Evolutionary conservation across 1,139 yeast species (phyloP).

Genomic region (Protomyces arabidopsidicola): DNA sequence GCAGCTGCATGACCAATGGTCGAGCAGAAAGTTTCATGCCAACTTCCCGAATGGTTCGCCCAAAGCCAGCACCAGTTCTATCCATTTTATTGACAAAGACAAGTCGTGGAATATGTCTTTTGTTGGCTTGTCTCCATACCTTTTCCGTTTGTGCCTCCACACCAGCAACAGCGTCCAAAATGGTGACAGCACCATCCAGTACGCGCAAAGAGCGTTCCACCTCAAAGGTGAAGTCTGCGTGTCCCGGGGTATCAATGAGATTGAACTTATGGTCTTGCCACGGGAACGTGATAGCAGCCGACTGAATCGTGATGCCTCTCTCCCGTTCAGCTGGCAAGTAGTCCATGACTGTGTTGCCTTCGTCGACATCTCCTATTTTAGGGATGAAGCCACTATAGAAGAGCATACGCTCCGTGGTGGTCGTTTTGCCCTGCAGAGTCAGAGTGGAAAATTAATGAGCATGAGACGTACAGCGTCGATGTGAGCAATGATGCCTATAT

Average conservation of each 20-base stretch:
- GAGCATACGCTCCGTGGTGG: conserved; percentile 87
- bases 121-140: conserved; percentile 83
- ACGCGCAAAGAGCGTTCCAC: conserved; percentile 85
- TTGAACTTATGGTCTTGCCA: conserved; percentile 78
- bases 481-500: conserved; percentile 77
- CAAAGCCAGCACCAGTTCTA: conserved; percentile 89
- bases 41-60: conserved; percentile 81
- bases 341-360: conserved; percentile 95
- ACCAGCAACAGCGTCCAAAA: conserved; percentile 93
- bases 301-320: conserved; percentile 92
- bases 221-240: conserved; percentile 94
- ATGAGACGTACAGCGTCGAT: conserved; percentile 54
- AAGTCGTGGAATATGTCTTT: conserved; percentile 63
- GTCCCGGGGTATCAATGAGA: conserved; percentile 96
- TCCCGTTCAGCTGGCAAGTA: conserved; percentile 83
- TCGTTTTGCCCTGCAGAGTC: conserved; percentile 69
- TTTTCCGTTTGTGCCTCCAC: conserved; percentile 98
- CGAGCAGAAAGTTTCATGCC: conserved; percentile 71
- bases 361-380: conserved; percentile 84
- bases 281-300: conserved; percentile 89
- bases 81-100: conserved; percentile 93
- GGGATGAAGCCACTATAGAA: conserved; percentile 77
- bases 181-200: conserved; percentile 87
- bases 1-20: conserved; percentile 72
- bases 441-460: neutral